Percentiles rank a stretch among this genome's conserved stretches.
Evolutionary conservation across 371 early-diverging fungal genomes (phyloP).

Genomic region (Mortierella sp.): DNA sequence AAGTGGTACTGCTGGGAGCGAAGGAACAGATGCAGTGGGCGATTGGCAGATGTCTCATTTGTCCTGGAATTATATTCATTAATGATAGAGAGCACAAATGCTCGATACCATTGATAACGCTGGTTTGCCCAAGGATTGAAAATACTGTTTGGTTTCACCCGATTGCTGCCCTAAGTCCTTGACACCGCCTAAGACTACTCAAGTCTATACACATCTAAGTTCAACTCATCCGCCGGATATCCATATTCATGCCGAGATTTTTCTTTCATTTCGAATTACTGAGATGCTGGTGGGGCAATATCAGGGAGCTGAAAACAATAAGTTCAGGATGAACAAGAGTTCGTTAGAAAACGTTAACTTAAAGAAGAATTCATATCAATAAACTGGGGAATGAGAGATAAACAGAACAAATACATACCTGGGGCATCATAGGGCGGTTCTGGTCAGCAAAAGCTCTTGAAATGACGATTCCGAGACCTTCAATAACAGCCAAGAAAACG

Average conservation of each 20-base stretch:
- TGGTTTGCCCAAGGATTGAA: no score
- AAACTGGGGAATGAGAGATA: neutral
- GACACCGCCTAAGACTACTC: neutral
- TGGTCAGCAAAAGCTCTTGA: constrained; percentile 68
- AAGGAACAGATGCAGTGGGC: neutral
- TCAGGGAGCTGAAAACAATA: constrained; percentile 37
- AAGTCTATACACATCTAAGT: constrained; percentile 3
- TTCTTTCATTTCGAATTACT: constrained; percentile 34
- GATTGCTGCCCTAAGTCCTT: neutral
- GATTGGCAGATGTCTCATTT: neutral
- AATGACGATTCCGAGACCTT: constrained; percentile 92
- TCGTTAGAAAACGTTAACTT: neutral
- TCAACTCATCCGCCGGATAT: constrained; percentile 8
- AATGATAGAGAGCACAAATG: no score
- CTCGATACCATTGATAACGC: no score
- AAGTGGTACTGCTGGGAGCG: neutral
- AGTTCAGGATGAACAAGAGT: neutral
- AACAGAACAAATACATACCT: constrained; percentile 51
- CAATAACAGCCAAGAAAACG: constrained; percentile 92
- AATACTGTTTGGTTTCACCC: neutral
- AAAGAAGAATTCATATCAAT: neutral
- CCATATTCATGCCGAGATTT: constrained; percentile 12
- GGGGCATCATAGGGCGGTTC: constrained; percentile 71
- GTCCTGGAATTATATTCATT: no score
- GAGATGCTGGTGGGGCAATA: constrained; percentile 56